A percentile compares a stretch with the other conserved stretches of the same genome.
Evolutionary conservation across 176 grass and related monocot genomes (phyloP).

Genomic region (Aegilops longissima): DNA sequence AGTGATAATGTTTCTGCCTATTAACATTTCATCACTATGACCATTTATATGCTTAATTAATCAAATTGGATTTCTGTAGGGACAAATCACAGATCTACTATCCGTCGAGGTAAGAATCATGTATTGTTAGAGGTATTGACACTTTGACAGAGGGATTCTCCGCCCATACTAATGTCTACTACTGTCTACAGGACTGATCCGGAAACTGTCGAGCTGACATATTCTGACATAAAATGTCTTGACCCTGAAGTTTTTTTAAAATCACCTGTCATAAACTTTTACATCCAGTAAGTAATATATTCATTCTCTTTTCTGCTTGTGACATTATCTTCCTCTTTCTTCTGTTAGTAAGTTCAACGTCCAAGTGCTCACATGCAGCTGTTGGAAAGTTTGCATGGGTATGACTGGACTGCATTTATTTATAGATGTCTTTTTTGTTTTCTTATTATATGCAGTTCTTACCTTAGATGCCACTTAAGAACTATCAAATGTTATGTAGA

Average conservation of each 20-base stretch:
- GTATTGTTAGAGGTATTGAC: background rate
- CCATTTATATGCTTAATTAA: conserved; percentile 24
- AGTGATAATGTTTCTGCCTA: background rate
- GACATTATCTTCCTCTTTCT: conserved; percentile 15
- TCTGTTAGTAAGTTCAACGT: conserved; percentile 9
- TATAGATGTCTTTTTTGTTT: background rate
- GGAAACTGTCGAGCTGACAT: conserved; percentile 31
- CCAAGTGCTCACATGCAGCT: background rate
- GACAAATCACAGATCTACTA: conserved; percentile 39
- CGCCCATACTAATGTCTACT: conserved; percentile 26
- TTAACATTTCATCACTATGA: background rate
- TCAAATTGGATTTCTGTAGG: conserved; percentile 34
- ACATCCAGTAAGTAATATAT: conserved; percentile 45
- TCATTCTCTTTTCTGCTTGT: background rate
- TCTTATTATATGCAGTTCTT: background rate
- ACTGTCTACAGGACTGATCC: conserved; percentile 43
- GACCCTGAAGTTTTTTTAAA: conserved; percentile 46
- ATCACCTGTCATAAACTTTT: conserved; percentile 65
- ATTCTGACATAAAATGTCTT: conserved; percentile 54
- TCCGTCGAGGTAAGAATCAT: conserved; percentile 48
- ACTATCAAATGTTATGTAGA: background rate
- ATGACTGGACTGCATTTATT: conserved; percentile 21
- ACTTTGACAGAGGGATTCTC: background rate
- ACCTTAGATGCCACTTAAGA: conserved; percentile 4
- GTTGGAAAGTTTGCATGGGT: conserved; percentile 5